Conservation (phyloP, 441 rosid species). For the Manihot esculenta region DNA sequence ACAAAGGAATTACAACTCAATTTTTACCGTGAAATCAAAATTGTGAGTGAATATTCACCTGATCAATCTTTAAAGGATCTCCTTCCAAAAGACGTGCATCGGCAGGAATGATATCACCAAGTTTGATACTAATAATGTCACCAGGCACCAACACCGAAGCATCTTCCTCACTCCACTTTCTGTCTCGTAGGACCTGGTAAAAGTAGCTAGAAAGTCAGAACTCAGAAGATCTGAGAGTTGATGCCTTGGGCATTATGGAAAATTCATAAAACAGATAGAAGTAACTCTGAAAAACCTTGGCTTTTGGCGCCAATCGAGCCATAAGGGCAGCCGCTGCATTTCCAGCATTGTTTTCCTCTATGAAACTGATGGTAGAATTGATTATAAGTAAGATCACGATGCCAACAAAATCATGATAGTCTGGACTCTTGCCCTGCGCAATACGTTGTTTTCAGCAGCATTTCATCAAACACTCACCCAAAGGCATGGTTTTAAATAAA, state of each 20-base stretch:
- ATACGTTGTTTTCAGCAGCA: not conserved
- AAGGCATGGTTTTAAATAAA: too few species aligned
- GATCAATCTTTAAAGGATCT: conserved; percentile 62
- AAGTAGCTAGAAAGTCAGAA: not conserved
- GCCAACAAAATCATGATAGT: conserved; percentile 93
- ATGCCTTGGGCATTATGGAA: not conserved
- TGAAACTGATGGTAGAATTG: conserved; percentile 89
- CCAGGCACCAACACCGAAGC: conserved; percentile 87
- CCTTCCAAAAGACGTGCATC: conserved; percentile 68
- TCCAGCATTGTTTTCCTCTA: conserved; percentile 95
- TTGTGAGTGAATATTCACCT: conserved; percentile 33
- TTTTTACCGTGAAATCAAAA: not conserved
- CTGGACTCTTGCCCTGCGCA: conserved; percentile 75
- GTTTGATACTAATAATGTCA: conserved; percentile 53
- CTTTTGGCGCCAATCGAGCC: conserved; percentile 95
- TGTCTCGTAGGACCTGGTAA: conserved; percentile 70
- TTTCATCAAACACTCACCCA: not conserved
- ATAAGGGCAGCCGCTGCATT: conserved; percentile 98
- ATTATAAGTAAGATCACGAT: conserved; percentile 67
- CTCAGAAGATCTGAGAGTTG: not conserved
- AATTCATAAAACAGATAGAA: not conserved
- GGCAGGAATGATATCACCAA: conserved; percentile 59
- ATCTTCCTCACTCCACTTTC: conserved; percentile 78
- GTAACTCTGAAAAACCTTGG: conserved; percentile 52
- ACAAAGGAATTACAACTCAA: not conserved